A percentile compares a stretch with the other conserved stretches of the same genome.
Conservation (phyloP, 2,329 filamentous ascomycete genomes). For the Cordyceps pruinosa region DNA sequence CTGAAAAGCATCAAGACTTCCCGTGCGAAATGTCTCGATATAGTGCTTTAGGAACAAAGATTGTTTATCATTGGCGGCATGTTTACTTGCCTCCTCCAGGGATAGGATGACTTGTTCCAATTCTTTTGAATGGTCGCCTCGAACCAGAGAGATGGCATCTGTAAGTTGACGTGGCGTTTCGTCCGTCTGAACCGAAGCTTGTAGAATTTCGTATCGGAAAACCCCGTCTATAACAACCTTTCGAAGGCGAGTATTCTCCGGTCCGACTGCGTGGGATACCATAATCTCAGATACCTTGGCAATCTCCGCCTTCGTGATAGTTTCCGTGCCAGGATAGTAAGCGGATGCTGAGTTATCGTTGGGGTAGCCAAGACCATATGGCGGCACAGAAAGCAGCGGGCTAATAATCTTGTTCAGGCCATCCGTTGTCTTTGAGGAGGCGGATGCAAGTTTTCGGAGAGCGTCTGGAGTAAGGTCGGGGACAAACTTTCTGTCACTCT, state of each 20-base stretch:
- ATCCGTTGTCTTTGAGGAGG: slow-evolving; percentile 16
- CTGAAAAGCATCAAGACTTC: slow-evolving; percentile 47
- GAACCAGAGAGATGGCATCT: slow-evolving; percentile 29
- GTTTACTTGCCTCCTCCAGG: slow-evolving; percentile 38
- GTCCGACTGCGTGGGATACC: slow-evolving; percentile 30
- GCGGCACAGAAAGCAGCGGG: slow-evolving; percentile 41
- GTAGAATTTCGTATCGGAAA: slow-evolving; percentile 15
- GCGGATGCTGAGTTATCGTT: slow-evolving; percentile 43
- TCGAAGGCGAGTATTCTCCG: not conserved
- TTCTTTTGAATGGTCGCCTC: slow-evolving; percentile 46
- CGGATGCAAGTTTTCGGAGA: slow-evolving; percentile 37
- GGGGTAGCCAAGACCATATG: slow-evolving; percentile 50
- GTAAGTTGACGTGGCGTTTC: not conserved
- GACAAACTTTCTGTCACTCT: slow-evolving; percentile 54
- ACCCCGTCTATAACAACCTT: not conserved
- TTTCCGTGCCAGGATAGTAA: slow-evolving; percentile 45
- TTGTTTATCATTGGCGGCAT: slow-evolving; percentile 46
- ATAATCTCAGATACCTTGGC: slow-evolving; percentile 41
- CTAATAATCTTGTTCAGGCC: slow-evolving; percentile 32
- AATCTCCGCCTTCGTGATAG: slow-evolving; percentile 46
- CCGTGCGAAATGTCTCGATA: slow-evolving; percentile 45
- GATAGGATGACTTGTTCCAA: slow-evolving; percentile 41
- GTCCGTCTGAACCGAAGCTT: slow-evolving; percentile 28
- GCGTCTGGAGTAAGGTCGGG: slow-evolving; percentile 37
- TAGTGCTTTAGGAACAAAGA: slow-evolving; percentile 45